phyloP scores from a whole-genome alignment of 1,284 basidiomycete species.

The Cutaneotrichosporon sp. region DNA sequence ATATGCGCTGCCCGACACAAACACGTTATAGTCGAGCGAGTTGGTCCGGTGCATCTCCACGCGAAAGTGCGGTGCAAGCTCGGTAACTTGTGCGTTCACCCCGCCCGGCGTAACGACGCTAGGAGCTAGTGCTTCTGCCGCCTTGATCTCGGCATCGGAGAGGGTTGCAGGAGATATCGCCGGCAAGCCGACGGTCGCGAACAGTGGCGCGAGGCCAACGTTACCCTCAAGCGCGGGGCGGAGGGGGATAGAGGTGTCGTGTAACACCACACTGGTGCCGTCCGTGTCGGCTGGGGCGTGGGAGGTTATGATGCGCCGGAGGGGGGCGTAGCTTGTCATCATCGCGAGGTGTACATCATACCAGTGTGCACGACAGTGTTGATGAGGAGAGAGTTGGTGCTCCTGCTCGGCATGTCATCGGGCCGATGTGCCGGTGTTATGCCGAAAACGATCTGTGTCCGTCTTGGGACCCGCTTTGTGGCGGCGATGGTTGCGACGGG shows the following conservation, averaged over 20 bases:
- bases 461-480: no score
- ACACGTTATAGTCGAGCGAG: constrained; percentile 49
- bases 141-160: constrained; percentile 24
- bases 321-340: constrained; percentile 18
- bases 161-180: constrained; percentile 29
- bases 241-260: constrained; percentile 29
- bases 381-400: neutral
- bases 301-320: constrained; percentile 44
- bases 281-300: constrained; percentile 30
- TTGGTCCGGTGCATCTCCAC: constrained; percentile 46
- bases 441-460: neutral
- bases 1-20: constrained; percentile 36
- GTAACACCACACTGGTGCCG: constrained; percentile 31
- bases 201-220: constrained; percentile 38
- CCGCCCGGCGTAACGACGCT: constrained; percentile 40
- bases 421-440: neutral
- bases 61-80: constrained; percentile 37
- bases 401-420: neutral
- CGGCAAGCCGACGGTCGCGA: constrained; percentile 36
- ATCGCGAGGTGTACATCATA: neutral
- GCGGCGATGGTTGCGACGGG: no score
- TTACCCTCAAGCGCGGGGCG: constrained; percentile 28
- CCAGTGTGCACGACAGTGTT: neutral
- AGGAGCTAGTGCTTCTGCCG: constrained; percentile 24
- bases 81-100: constrained; percentile 47